phyloP scores from a whole-genome alignment of 257 asterid species.

The Fraxinus pennsylvanica region DNA sequence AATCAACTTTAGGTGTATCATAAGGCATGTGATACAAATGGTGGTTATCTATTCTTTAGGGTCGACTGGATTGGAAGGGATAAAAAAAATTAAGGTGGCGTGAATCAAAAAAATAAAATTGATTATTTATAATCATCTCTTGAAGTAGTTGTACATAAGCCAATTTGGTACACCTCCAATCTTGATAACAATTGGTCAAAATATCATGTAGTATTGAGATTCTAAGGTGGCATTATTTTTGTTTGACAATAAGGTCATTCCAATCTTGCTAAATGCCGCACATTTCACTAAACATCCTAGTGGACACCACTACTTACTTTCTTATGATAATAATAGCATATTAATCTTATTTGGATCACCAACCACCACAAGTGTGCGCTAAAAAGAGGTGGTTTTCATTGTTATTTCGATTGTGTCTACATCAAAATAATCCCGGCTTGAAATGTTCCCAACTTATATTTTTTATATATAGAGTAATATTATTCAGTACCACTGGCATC shows the following conservation, averaged over 20 bases:
- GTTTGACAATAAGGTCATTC: constrained; percentile 5
- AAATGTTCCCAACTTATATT: too few relatives aligned
- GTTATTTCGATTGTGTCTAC: background rate
- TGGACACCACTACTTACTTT: background rate
- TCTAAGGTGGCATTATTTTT: background rate
- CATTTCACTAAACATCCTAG: background rate
- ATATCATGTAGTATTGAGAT: background rate
- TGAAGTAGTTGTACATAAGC: too few relatives aligned
- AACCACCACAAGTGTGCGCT: background rate
- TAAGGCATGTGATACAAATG: background rate
- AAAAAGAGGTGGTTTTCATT: background rate
- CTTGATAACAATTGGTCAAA: background rate
- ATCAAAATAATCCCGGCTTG: too few relatives aligned
- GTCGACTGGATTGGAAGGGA: background rate
- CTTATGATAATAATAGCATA: background rate
- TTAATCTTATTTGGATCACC: background rate
- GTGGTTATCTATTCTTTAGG: too few relatives aligned
- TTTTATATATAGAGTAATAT: too few relatives aligned
- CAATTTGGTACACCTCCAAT: too few relatives aligned
- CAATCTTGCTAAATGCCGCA: background rate
- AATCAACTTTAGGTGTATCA: background rate
- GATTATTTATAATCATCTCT: too few relatives aligned
- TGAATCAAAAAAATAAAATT: too few relatives aligned
- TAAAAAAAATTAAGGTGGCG: background rate
- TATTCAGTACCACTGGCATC: too few relatives aligned